Evolutionary conservation across 139 green algal species (phyloP).

Genomic region (Pseudopediastrum boryanum): DNA sequence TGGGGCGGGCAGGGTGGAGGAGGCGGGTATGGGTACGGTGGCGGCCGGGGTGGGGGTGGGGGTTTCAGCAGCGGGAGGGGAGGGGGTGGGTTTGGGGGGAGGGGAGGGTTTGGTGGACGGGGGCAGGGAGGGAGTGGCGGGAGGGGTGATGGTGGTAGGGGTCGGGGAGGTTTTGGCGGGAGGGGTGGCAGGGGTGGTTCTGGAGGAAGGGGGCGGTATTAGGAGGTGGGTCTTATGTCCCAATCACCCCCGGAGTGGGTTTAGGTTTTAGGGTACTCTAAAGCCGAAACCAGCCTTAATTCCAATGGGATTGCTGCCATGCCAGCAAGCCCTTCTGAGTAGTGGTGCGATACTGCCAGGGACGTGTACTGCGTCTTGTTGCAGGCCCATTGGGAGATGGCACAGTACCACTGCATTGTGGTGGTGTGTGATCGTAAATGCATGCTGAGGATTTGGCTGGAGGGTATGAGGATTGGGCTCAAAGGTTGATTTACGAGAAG

Average conservation of each 20-base stretch:
- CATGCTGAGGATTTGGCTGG: no score
- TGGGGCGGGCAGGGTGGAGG: background rate
- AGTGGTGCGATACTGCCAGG: background rate
- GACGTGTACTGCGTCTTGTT: background rate
- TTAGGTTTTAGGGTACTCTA: background rate
- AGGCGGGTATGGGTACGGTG: conserved; percentile 29
- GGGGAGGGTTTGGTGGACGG: conserved; percentile 32
- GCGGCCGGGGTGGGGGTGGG: conserved; percentile 12
- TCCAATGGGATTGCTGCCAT: background rate
- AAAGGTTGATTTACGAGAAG: no score
- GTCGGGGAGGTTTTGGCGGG: conserved; percentile 19
- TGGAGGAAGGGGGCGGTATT: no score
- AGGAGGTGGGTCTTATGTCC: background rate
- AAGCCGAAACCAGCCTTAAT: background rate
- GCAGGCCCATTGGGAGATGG: background rate
- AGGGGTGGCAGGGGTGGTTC: conserved; percentile 34
- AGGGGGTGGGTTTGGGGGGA: conserved; percentile 7
- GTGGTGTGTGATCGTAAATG: no score
- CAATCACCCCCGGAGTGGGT: background rate
- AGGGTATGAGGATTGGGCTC: no score
- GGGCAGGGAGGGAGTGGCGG: conserved; percentile 21
- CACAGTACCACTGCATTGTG: no score
- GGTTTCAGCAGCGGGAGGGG: background rate
- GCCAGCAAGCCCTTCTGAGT: background rate
- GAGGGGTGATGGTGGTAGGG: conserved; percentile 1